Conservation (phyloP, 1,139 yeast species). For the Saccharomyces hybrid region DNA sequence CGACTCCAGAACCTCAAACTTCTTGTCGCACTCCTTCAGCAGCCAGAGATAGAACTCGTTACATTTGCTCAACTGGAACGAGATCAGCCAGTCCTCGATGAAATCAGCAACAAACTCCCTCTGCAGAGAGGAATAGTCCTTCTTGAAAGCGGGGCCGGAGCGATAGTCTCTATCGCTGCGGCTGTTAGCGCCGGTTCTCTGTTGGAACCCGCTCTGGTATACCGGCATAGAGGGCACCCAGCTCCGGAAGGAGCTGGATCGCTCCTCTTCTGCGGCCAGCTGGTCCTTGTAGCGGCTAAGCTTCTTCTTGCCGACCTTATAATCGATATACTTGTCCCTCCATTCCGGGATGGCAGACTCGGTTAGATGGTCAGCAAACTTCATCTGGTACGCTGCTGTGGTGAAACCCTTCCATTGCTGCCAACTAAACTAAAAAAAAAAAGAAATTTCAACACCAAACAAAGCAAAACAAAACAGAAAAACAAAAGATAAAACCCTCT, state of each 20-base stretch:
- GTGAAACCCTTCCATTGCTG: neutral
- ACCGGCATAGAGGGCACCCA: neutral
- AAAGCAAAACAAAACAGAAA: neutral
- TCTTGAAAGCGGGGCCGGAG: slow-evolving; percentile 1
- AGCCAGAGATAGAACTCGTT: slow-evolving; percentile 31
- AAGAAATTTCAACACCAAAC: neutral
- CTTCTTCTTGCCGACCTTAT: slow-evolving; percentile 57
- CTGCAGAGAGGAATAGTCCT: slow-evolving; percentile 16
- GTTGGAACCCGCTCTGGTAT: neutral
- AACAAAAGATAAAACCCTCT: neutral
- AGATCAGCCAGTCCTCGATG: slow-evolving; percentile 29
- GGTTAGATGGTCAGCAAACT: slow-evolving; percentile 52
- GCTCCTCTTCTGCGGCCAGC: slow-evolving; percentile 7
- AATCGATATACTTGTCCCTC: slow-evolving; percentile 74
- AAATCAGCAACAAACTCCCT: slow-evolving; percentile 24
- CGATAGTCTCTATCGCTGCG: neutral
- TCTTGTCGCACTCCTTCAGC: slow-evolving; percentile 21
- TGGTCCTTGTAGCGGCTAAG: slow-evolving; percentile 34
- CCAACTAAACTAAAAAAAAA: neutral
- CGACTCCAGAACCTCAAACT: slow-evolving; percentile 16
- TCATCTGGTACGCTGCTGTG: slow-evolving; percentile 35
- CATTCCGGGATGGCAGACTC: slow-evolving; percentile 76
- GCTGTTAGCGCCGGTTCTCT: slow-evolving; percentile 9
- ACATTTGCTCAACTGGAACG: slow-evolving; percentile 26
- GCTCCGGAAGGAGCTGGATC: slow-evolving; percentile 4